Evolutionary conservation across 352 stramenopile genomes (phyloP).

Genomic region (Phytopythium cucurbitacearum): DNA sequence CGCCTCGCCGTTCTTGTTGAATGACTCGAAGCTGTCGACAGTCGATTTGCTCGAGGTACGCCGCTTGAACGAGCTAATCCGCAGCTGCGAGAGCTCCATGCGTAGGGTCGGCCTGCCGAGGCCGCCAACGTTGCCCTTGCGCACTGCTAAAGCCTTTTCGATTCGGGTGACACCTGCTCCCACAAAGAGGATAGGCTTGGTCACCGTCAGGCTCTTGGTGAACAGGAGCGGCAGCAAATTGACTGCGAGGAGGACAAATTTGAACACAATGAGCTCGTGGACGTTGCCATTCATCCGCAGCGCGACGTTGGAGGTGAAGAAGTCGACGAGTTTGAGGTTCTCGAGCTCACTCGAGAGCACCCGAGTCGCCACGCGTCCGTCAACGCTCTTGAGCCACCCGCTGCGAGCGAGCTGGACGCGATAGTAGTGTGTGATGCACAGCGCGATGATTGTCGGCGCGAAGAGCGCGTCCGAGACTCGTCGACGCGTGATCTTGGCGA

Average conservation of each 20-base stretch:
- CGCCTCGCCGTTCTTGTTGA: not conserved
- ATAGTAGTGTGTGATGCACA: not conserved
- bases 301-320: slow-evolving; percentile 16
- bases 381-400: slow-evolving; percentile 7
- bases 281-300: slow-evolving; percentile 30
- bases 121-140: slow-evolving; percentile 19
- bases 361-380: slow-evolving; percentile 15
- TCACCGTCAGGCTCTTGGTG: slow-evolving; percentile 10
- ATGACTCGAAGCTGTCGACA: not conserved
- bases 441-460: slow-evolving; percentile 13
- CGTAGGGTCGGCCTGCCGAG: slow-evolving; percentile 5
- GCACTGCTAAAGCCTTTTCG: slow-evolving; percentile 20
- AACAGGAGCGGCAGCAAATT: slow-evolving; percentile 25
- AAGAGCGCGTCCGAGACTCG: slow-evolving; percentile 25
- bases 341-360: slow-evolving; percentile 25
- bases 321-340: slow-evolving; percentile 8
- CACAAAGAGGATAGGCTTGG: not conserved
- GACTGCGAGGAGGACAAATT: slow-evolving; percentile 18
- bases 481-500: slow-evolving; percentile 15
- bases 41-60: not conserved
- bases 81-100: too few species aligned
- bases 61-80: not conserved
- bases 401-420: slow-evolving; percentile 7
- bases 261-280: slow-evolving; percentile 11
- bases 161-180: slow-evolving; percentile 3